Conservation (phyloP, 257 asterid genomes). For the Jacaranda mimosifolia region DNA sequence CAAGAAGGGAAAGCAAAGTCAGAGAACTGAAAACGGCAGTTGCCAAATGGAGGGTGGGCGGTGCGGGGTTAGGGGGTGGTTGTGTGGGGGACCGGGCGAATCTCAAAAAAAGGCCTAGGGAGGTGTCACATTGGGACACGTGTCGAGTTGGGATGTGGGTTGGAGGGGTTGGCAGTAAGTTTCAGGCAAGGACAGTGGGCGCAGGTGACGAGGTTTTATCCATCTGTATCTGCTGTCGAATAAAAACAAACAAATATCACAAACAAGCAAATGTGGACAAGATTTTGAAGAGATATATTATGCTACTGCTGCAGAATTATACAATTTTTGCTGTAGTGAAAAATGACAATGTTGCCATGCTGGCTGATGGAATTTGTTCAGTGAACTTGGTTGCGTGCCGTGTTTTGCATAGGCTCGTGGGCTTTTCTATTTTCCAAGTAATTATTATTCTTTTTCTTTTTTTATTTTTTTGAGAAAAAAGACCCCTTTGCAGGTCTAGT, state of each 20-base stretch:
- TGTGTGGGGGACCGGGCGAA: conserved; percentile 40
- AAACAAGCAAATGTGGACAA: conserved; percentile 24
- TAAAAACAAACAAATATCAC: conserved; percentile 15
- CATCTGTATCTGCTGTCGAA: neutral
- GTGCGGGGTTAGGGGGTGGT: neutral
- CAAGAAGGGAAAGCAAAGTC: neutral
- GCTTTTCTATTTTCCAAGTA: no score
- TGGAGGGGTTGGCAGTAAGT: conserved; percentile 3
- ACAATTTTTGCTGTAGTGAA: neutral
- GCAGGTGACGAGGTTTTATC: conserved; percentile 60
- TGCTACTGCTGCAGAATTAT: neutral
- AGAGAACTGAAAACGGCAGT: neutral
- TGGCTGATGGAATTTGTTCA: neutral
- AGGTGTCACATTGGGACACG: conserved; percentile 46
- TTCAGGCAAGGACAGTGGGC: conserved; percentile 38
- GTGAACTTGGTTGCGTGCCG: neutral
- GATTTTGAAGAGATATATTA: neutral
- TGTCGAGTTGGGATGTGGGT: conserved; percentile 54
- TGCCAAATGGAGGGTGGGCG: neutral
- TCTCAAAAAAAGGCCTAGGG: conserved; percentile 51
- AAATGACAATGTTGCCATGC: neutral
- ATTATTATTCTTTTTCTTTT: no score
- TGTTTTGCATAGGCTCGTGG: no score
- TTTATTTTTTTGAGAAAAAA: no score
- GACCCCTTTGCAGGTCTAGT: no score